Conservation (phyloP, 2,329 filamentous ascomycete genomes). For the Boeremia lycopersici region DNA sequence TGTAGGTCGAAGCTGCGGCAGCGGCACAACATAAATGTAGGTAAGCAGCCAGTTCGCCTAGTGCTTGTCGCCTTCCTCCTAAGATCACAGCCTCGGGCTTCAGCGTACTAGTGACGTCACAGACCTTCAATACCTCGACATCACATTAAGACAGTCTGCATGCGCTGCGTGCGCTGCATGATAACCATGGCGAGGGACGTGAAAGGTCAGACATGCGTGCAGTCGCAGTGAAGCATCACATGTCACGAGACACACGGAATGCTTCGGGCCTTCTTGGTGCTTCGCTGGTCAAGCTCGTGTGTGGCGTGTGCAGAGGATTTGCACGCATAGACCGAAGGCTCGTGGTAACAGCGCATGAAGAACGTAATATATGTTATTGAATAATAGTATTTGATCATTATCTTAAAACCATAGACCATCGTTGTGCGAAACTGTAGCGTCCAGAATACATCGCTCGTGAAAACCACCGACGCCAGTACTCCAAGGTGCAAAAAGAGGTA, state of each 20-base stretch:
- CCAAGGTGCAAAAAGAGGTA: slow-evolving; percentile 25
- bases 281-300: slow-evolving; percentile 3
- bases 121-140: neutral
- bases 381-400: slow-evolving; percentile 26
- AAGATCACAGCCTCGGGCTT: slow-evolving; percentile 5
- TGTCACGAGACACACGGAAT: neutral
- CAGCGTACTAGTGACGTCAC: slow-evolving; percentile 11
- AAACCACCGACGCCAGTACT: slow-evolving; percentile 21
- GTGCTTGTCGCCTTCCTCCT: slow-evolving; percentile 6
- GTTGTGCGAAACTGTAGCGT: slow-evolving; percentile 5
- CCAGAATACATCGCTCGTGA: slow-evolving; percentile 19
- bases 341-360: neutral
- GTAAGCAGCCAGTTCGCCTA: slow-evolving; percentile 8
- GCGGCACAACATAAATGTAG: neutral
- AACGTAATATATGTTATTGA: neutral
- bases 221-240: neutral
- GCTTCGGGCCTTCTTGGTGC: slow-evolving; percentile 4
- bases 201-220: neutral
- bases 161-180: too few relatives aligned
- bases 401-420: slow-evolving; percentile 22
- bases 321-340: neutral
- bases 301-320: neutral
- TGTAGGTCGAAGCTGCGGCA: neutral
- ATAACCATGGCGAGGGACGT: too few relatives aligned
- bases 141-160: neutral